Evolutionary conservation across 768 basidiomycete species (phyloP).

Genomic region (Boletus subcaerulescens): DNA sequence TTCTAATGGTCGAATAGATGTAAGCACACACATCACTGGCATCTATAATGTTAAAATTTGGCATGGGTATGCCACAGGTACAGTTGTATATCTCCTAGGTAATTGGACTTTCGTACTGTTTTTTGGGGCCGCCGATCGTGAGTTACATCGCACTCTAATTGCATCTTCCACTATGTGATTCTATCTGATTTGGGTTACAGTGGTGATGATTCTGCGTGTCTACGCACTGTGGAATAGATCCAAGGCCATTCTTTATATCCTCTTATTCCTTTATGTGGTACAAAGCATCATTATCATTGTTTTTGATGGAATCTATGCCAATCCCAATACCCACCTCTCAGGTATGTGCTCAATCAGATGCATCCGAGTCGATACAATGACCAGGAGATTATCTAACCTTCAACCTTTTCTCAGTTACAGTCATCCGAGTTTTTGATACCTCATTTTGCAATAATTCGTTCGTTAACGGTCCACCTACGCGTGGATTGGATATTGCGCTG

Average conservation of each 20-base stretch:
- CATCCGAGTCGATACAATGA: too few species aligned
- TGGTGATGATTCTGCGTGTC: neutral
- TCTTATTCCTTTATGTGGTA: neutral
- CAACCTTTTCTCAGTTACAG: neutral
- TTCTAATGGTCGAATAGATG: neutral
- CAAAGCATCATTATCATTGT: neutral
- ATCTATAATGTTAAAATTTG: too few species aligned
- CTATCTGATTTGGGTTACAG: neutral
- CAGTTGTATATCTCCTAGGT: accelerated
- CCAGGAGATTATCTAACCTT: too few species aligned
- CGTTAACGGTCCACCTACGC: neutral
- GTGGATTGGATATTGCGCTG: neutral
- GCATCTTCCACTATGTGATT: neutral
- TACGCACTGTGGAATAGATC: neutral
- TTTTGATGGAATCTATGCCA: neutral
- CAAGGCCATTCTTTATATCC: neutral
- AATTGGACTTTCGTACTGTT: neutral
- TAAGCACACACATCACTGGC: neutral
- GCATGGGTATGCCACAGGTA: neutral
- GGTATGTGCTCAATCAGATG: neutral
- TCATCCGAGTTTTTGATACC: neutral
- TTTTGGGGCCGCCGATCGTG: neutral
- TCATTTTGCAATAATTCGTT: neutral
- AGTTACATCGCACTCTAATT: neutral
- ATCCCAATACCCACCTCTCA: neutral